Evolutionary conservation across 2,329 filamentous ascomycete species (phyloP).

Genomic region (Cladosporium velox): DNA sequence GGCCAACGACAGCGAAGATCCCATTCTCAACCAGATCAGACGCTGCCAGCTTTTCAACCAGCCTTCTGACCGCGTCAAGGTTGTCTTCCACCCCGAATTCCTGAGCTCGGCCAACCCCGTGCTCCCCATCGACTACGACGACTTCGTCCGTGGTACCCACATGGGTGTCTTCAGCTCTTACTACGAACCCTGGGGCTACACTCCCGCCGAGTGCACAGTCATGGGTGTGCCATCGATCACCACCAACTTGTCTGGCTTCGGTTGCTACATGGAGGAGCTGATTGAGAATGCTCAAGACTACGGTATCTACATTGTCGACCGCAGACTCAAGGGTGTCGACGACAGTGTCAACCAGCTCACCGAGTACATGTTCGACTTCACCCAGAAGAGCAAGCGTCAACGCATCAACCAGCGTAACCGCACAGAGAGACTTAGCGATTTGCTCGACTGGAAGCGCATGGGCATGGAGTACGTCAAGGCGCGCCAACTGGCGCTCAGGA

Average conservation of each 20-base stretch:
- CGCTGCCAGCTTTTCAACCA: slow-evolving; percentile 97
- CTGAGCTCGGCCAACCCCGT: slow-evolving; percentile 94
- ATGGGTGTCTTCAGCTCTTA: slow-evolving; percentile 95
- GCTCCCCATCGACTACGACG: slow-evolving; percentile 93
- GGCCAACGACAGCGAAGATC: slow-evolving; percentile 90
- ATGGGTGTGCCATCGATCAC: slow-evolving; percentile 99
- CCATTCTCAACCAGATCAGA: slow-evolving; percentile 92
- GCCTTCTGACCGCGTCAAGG: slow-evolving; percentile 90
- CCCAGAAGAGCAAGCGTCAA: slow-evolving; percentile 88
- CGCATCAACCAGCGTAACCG: slow-evolving; percentile 98
- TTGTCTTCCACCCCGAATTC: slow-evolving; percentile 98
- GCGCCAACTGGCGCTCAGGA: slow-evolving; percentile 82
- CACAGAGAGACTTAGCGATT: slow-evolving; percentile 89
- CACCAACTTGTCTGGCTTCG: slow-evolving; percentile 95
- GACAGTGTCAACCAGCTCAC: slow-evolving; percentile 96
- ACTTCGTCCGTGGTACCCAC: slow-evolving; percentile 96
- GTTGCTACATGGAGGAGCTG: slow-evolving; percentile 98
- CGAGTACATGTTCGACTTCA: slow-evolving; percentile 91
- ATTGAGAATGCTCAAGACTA: slow-evolving; percentile 98
- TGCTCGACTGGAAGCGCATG: slow-evolving; percentile 99
- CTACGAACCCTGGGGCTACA: slow-evolving; percentile 99
- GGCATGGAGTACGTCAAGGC: slow-evolving; percentile 99
- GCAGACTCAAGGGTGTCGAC: slow-evolving; percentile 90
- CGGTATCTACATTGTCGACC: slow-evolving; percentile 98
- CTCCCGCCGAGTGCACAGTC: slow-evolving; percentile 94